Conservation (phyloP, 1,139 yeast species). For the Pichia sp. region DNA sequence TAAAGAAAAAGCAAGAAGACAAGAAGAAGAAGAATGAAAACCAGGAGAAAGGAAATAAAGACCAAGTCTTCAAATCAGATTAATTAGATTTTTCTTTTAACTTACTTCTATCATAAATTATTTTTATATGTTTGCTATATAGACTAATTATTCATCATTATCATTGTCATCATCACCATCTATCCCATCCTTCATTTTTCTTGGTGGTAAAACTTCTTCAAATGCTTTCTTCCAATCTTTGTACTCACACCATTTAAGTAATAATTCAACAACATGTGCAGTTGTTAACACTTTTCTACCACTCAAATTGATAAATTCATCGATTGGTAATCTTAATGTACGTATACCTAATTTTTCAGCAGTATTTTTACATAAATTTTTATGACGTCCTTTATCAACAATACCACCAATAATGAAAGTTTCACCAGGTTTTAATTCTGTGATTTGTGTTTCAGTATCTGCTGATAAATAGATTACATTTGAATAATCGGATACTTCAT, state of each 20-base stretch:
- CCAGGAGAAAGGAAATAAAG: background rate
- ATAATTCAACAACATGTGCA: slow-evolving; percentile 84
- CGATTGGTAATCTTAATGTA: slow-evolving; percentile 83
- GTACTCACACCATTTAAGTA: slow-evolving; percentile 73
- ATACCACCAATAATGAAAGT: slow-evolving; percentile 92
- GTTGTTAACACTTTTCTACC: slow-evolving; percentile 91
- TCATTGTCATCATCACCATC: background rate
- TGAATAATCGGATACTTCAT: slow-evolving; percentile 24
- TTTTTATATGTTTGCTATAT: background rate
- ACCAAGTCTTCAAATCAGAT: background rate
- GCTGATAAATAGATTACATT: slow-evolving; percentile 73
- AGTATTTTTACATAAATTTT: slow-evolving; percentile 71
- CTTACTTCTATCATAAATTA: background rate
- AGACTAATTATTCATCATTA: background rate
- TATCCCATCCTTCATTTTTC: slow-evolving; percentile 43
- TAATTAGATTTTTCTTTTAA: too few relatives aligned
- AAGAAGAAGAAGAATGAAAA: slow-evolving; percentile 1
- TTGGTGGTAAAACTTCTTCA: slow-evolving; percentile 72
- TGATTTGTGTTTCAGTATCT: slow-evolving; percentile 68
- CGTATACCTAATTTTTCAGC: slow-evolving; percentile 57
- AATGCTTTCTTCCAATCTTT: slow-evolving; percentile 84
- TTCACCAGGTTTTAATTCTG: slow-evolving; percentile 54
- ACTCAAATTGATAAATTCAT: slow-evolving; percentile 70
- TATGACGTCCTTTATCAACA: slow-evolving; percentile 91
- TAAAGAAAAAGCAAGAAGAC: slow-evolving; percentile 10